A percentile compares a stretch with the other conserved stretches of the same genome.
Conservation (phyloP, 1,284 basidiomycete species). For the Thelephora terrestris region DNA sequence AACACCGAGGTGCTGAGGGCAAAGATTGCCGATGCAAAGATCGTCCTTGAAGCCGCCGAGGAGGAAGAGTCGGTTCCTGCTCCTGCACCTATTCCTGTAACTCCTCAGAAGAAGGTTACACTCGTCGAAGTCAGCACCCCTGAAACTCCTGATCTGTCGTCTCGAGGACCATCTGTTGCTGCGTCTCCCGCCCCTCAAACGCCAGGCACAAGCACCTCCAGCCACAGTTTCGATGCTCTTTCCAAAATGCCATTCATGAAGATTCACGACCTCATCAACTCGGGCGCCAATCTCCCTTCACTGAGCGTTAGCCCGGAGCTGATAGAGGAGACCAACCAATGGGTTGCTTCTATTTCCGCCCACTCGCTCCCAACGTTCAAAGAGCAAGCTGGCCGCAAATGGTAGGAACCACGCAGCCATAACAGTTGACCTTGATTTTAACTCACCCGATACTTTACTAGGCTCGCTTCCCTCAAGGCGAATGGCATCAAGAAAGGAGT, state of each 20-base stretch:
- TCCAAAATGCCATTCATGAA: conserved; percentile 38
- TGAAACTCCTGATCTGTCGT: conserved; percentile 62
- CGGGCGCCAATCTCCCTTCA: background rate
- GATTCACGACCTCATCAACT: conserved; percentile 1
- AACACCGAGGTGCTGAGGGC: conserved; percentile 69
- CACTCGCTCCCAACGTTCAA: background rate
- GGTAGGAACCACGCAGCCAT: background rate
- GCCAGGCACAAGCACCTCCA: conserved; percentile 19
- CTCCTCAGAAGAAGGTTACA: conserved; percentile 50
- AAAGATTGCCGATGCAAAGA: conserved; percentile 76
- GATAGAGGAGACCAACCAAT: background rate
- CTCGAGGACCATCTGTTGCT: conserved; percentile 57
- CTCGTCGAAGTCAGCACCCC: conserved; percentile 27
- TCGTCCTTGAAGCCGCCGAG: conserved; percentile 64
- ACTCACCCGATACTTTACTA: background rate
- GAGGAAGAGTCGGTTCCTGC: conserved; percentile 34
- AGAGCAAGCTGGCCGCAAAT: background rate
- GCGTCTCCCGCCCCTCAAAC: conserved; percentile 52
- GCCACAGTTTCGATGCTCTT: conserved; percentile 45
- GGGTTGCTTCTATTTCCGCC: background rate
- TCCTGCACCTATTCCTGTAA: conserved; percentile 30
- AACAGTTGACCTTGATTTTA: no score
- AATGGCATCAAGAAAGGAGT: conserved; percentile 1
- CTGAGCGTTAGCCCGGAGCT: background rate
- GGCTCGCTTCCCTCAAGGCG: background rate